phyloP scores from a whole-genome alignment of 179 eudicot species.

The Drosera spatulata region DNA sequence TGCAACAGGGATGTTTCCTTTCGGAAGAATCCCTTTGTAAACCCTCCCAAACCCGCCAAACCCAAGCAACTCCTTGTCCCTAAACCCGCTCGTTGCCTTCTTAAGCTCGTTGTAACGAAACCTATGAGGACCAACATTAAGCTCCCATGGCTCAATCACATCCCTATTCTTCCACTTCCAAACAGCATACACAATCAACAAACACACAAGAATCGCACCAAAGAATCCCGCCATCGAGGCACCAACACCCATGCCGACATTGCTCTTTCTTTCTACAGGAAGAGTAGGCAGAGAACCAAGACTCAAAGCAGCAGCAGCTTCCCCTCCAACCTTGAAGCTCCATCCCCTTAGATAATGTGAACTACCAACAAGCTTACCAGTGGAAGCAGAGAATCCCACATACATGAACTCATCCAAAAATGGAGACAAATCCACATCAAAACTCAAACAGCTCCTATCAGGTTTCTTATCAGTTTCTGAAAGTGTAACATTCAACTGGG shows the following conservation, averaged over 20 bases:
- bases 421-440: constrained; percentile 23
- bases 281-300: constrained; percentile 24
- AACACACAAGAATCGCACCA: constrained; percentile 5
- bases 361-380: constrained; percentile 34
- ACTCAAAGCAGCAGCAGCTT: constrained; percentile 23
- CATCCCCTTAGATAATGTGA: constrained; percentile 50
- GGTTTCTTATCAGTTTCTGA: constrained; percentile 34
- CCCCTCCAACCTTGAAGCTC: constrained; percentile 40
- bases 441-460: constrained; percentile 15
- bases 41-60: constrained; percentile 32
- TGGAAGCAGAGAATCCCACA: constrained; percentile 48
- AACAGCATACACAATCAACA: constrained; percentile 5
- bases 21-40: constrained; percentile 48
- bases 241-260: constrained; percentile 8
- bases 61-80: constrained; percentile 21
- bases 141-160: constrained; percentile 52
- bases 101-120: constrained; percentile 34
- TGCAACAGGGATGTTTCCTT: constrained; percentile 18
- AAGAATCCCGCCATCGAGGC: constrained; percentile 13
- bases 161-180: constrained; percentile 27
- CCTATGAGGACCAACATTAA: constrained; percentile 42
- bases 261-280: constrained; percentile 7
- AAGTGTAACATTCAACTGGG: constrained; percentile 18
- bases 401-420: constrained; percentile 43
- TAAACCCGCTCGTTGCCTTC: constrained; percentile 49